Percentiles rank a stretch among this genome's conserved stretches.
Evolutionary conservation across 495 filamentous ascomycete species (phyloP).

Genomic region (Xylaria cubensis): DNA sequence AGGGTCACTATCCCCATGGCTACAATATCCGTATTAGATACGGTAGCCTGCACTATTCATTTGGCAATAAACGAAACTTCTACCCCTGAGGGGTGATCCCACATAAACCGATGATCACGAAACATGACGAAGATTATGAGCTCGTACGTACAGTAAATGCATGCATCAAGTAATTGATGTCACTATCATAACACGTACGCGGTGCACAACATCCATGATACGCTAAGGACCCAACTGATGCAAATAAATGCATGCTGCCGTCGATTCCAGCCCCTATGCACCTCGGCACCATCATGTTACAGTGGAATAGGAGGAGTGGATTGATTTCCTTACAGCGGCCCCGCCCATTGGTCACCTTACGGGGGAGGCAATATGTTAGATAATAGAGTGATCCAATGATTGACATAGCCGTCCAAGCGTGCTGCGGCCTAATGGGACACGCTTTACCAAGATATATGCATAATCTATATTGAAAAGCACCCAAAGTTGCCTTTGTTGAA

Average conservation of each 20-base stretch:
- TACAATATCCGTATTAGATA: neutral
- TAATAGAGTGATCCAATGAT: neutral
- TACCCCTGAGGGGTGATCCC: neutral
- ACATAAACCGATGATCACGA: neutral
- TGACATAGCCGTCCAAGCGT: neutral
- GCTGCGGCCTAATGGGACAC: neutral
- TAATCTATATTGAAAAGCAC: neutral
- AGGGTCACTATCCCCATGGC: neutral
- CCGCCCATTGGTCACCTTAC: slow-evolving; percentile 20
- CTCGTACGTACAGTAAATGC: neutral
- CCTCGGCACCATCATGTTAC: slow-evolving; percentile 5
- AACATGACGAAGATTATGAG: neutral
- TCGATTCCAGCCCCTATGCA: slow-evolving; percentile 21
- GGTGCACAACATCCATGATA: neutral
- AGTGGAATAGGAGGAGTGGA: slow-evolving; percentile 9
- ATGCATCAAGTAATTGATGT: neutral
- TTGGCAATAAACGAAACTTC: neutral
- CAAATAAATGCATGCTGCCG: neutral
- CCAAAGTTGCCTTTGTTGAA: neutral
- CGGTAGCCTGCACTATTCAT: neutral
- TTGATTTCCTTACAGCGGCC: slow-evolving; percentile 15
- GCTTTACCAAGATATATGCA: neutral
- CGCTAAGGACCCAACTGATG: neutral
- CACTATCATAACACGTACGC: neutral
- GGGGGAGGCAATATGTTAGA: neutral